phyloP scores from a whole-genome alignment of 306 rosid species.

The Fagus sylvatica region DNA sequence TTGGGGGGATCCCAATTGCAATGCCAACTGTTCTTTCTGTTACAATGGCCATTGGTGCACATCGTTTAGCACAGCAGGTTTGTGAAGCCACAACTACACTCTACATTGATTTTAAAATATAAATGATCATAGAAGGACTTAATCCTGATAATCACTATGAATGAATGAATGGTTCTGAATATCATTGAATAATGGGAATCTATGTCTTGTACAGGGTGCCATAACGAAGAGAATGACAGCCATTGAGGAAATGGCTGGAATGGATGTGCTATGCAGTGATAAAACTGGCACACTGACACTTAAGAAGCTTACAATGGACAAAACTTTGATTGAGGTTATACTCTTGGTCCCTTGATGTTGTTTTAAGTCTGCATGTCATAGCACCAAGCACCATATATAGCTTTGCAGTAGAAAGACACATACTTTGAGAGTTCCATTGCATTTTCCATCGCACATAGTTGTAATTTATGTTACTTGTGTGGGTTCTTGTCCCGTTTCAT shows the following conservation, averaged over 20 bases:
- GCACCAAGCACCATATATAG: neutral
- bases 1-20: slow-evolving; percentile 84
- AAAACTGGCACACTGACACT: slow-evolving; percentile 79
- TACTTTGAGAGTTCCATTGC: neutral
- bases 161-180: neutral
- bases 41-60: slow-evolving; percentile 82
- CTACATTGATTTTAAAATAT: slow-evolving; percentile 7
- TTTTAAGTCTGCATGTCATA: neutral
- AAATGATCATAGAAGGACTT: neutral
- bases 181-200: neutral
- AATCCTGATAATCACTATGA: neutral
- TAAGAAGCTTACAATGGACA: slow-evolving; percentile 80
- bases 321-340: slow-evolving; percentile 57
- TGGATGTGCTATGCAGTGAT: slow-evolving; percentile 78
- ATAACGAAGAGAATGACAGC: slow-evolving; percentile 88
- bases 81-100: slow-evolving; percentile 4
- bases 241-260: slow-evolving; percentile 85
- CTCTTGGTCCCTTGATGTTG: slow-evolving; percentile 18
- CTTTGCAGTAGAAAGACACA: neutral
- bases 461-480: neutral
- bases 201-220: slow-evolving; percentile 57
- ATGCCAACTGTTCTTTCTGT: slow-evolving; percentile 92
- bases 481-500: neutral
- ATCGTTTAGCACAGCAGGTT: slow-evolving; percentile 63
- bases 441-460: neutral